Conservation (phyloP, 441 rosid genomes). For the Euphorbia schlechtendalii region DNA sequence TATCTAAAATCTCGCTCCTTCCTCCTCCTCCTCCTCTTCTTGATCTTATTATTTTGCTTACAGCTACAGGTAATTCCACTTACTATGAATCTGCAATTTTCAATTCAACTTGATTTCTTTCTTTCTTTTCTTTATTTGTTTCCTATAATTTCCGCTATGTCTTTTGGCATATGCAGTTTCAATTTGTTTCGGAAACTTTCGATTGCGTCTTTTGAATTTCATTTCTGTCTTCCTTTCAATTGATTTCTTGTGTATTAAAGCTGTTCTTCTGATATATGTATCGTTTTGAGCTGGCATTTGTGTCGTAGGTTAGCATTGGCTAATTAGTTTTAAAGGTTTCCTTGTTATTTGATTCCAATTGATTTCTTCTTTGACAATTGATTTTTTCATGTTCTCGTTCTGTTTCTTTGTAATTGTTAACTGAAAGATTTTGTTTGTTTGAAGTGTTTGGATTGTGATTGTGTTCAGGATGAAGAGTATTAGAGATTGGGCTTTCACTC, state of each 20-base stretch:
- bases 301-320: neutral
- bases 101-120: neutral
- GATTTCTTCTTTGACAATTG: neutral
- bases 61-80: neutral
- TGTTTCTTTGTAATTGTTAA: neutral
- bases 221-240: neutral
- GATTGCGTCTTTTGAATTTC: neutral
- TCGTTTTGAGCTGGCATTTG: neutral
- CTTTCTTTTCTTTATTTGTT: too few relatives aligned
- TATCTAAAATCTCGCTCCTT: slow-evolving; percentile 17
- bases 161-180: too few relatives aligned
- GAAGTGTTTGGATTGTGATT: too few relatives aligned
- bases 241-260: neutral
- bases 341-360: neutral
- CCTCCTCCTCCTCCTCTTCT: slow-evolving; percentile 17
- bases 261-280: neutral
- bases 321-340: neutral
- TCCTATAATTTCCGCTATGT: too few relatives aligned
- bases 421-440: too few relatives aligned
- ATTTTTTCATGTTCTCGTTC: neutral
- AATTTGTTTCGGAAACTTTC: neutral
- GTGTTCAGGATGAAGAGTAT: slow-evolving; percentile 60
- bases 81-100: neutral
- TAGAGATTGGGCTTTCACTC: slow-evolving; percentile 70
- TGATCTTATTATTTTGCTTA: neutral